Evolutionary conservation across 306 rosid species (phyloP), one percentile per base, ranked within the genome.

Genomic region (Mimosa pudica): DNA sequence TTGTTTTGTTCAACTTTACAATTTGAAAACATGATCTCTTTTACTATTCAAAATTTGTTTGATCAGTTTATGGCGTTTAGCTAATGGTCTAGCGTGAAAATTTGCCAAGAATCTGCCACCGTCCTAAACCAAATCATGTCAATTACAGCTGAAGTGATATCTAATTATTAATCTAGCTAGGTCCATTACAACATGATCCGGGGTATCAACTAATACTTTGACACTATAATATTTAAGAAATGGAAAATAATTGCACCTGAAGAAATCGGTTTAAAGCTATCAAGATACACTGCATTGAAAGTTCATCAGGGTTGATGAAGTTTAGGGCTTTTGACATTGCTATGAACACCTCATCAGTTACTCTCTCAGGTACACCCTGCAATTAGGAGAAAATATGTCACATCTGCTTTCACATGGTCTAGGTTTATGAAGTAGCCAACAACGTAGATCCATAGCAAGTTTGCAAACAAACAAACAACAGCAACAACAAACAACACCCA

Each of bases 271-370:
- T 95, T 84, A 95, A 88, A 68, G 98, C 98, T 82, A 95, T 95
- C 91, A 95, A 89, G 82, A 95, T 91, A 76, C 98, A 95, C 77
- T 95, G 98, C 98, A 95, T 95, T 71, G 98, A 95, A 85, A 95
- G 97, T 89, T 95, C 98, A 82, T 95, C 97, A 24, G 98, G 98
- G 76, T 95, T 95, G 82, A 95, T 95, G 84, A 95, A 92, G 88
- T 95, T 95, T 79, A 95, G 91, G 10, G 98, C 98, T 89, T 95
- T 95, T 73, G 98, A 92, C 98, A 95, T 95, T 71, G 98, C 98
- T 89, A 95, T 90, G 80, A 95, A 95, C 79, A 95, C 98, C 89
- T 95, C 98, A n/a, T 92, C 88, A 61, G 97, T 91, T 75, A 95
- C 98, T 30, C 98, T 92, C 42, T 92, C 97, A 54, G 98, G 98